A percentile compares a stretch with the other conserved stretches of the same genome.
phyloP scores from a whole-genome alignment of 495 filamentous ascomycete genomes.

The Aspergillus hancockii region DNA sequence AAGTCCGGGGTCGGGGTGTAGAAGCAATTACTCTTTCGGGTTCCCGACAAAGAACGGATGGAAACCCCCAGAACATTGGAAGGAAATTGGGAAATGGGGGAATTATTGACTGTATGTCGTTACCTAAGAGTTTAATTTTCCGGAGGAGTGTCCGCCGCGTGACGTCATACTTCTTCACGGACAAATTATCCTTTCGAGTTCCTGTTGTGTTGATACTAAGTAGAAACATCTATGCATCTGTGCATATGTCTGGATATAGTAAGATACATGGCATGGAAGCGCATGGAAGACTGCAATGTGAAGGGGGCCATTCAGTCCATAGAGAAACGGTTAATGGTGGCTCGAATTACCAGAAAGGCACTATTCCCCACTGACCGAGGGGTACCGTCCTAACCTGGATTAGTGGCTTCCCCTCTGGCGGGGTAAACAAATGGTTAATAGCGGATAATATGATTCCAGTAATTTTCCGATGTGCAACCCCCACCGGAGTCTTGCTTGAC shows the following conservation, averaged over 20 bases:
- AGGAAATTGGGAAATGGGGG: neutral
- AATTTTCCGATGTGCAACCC: constrained; percentile 1
- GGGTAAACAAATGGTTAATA: constrained; percentile 6
- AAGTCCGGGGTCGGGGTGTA: neutral
- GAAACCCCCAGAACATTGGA: neutral
- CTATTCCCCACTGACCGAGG: constrained; percentile 4
- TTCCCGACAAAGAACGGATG: neutral
- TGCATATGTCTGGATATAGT: neutral
- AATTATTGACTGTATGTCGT: neutral
- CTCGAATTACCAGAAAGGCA: neutral
- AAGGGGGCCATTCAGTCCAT: too few relatives aligned
- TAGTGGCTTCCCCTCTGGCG: neutral
- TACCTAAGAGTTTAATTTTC: neutral
- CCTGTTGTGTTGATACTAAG: neutral
- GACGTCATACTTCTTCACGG: neutral
- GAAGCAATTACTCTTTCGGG: constrained; percentile 4
- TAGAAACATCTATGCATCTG: neutral
- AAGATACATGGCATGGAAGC: neutral
- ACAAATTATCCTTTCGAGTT: neutral
- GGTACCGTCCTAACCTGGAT: neutral
- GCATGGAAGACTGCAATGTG: neutral
- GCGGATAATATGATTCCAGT: neutral
- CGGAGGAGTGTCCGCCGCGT: neutral
- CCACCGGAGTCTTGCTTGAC: constrained; percentile 6
- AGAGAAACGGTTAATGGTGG: neutral